These are phyloP conservation scores for Vitis riparia DNA, from an alignment of 164 flowering plant genomes.

Conservation along the genomic window DNA sequence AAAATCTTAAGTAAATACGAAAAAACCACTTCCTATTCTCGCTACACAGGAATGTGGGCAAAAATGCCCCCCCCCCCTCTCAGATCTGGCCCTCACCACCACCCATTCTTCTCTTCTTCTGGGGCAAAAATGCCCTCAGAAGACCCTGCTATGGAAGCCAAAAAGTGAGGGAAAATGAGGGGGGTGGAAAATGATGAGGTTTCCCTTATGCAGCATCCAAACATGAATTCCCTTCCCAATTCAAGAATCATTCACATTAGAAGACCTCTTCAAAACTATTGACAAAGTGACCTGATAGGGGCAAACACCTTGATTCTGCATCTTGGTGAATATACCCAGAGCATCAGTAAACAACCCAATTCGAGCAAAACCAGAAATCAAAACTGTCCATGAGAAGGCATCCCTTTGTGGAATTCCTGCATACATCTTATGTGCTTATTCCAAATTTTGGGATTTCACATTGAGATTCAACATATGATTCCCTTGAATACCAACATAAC, in stretches of 20 bases:
- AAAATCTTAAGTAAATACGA: no score
- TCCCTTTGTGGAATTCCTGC: conserved; percentile 56
- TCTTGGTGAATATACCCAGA: conserved; percentile 35
- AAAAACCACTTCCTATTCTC: no score
- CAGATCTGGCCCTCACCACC: no score
- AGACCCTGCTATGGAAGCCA: no score
- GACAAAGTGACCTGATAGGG: conserved; percentile 64
- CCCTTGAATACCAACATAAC: conserved; percentile 15
- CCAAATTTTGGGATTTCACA: conserved; percentile 28
- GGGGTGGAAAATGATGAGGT: no score
- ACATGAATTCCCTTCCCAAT: conserved; percentile 62
- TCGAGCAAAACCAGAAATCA: conserved; percentile 50
- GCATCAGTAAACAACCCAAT: conserved; percentile 27
- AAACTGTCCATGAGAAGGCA: conserved; percentile 64
- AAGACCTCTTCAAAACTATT: conserved; percentile 50
- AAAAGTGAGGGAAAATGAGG: no score
- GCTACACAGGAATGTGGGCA: no score
- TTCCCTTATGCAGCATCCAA: conserved; percentile 37
- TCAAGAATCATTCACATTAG: conserved; percentile 20
- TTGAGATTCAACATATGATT: conserved; percentile 40
- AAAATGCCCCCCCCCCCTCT: no score
- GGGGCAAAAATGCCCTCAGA: no score
- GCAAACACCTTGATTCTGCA: conserved; percentile 41
- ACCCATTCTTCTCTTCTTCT: no score
- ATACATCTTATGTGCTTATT: conserved; percentile 51